phyloP scores from a whole-genome alignment of 2,329 filamentous ascomycete species.

The Neopestalotiopsis sp. region DNA sequence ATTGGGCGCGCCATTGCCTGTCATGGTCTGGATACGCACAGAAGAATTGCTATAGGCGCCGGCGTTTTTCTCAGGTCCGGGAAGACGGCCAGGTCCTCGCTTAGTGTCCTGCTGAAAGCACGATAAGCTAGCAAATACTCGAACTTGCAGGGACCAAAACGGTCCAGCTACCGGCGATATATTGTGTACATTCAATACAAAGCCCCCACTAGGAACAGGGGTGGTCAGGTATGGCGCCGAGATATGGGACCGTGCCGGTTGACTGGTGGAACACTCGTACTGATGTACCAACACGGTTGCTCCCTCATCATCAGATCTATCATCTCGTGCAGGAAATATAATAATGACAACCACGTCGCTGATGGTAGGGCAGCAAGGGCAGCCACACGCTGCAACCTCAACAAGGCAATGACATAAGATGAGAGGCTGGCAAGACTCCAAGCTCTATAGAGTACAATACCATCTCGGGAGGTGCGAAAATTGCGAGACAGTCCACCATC shows the following conservation, averaged over 20 bases:
- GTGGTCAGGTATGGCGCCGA: not conserved
- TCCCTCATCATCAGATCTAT: not conserved
- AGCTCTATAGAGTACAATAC: not conserved
- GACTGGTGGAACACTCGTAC: not conserved
- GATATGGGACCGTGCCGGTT: not conserved
- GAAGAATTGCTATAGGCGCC: not conserved
- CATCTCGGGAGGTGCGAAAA: not conserved
- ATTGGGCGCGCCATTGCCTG: not conserved
- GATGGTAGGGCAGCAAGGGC: not conserved
- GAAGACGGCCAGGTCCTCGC: not conserved
- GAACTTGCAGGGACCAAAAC: not conserved
- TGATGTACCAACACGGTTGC: not conserved
- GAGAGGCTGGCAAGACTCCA: not conserved
- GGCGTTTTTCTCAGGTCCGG: not conserved
- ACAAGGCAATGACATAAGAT: not conserved
- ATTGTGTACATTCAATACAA: slow-evolving; percentile 2
- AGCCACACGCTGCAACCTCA: not conserved
- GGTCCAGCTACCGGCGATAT: not conserved
- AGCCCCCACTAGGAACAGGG: not conserved
- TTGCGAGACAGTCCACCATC: not conserved
- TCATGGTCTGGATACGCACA: not conserved
- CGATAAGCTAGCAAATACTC: slow-evolving; percentile 2
- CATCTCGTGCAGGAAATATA: not conserved
- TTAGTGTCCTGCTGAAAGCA: not conserved
- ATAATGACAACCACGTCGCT: not conserved